Evolutionary conservation across 2,329 filamentous ascomycete genomes (phyloP).

Genomic region (Exophiala dermatitidis): DNA sequence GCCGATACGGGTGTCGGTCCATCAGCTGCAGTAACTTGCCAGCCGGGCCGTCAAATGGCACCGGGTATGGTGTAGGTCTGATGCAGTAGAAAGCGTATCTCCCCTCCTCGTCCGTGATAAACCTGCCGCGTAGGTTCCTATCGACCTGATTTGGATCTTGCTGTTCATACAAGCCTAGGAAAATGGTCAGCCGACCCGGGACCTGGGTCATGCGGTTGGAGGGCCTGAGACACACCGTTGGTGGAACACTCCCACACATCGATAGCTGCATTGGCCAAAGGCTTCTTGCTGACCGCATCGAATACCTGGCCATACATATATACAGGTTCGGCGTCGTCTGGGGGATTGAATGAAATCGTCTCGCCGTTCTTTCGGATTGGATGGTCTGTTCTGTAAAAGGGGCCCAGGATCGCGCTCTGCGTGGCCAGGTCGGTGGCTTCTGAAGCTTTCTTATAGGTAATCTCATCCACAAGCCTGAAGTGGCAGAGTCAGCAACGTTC

Average conservation of each 20-base stretch:
- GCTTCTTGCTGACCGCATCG: constrained; percentile 54
- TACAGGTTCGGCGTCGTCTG: constrained; percentile 48
- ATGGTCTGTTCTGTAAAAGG: constrained; percentile 72
- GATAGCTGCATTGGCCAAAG: constrained; percentile 58
- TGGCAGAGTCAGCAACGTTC: constrained; percentile 4
- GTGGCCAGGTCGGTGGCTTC: constrained; percentile 52
- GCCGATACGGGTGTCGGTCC: constrained; percentile 55
- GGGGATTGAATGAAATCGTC: constrained; percentile 52
- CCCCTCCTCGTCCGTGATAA: constrained; percentile 59
- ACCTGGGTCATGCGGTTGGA: too few relatives aligned
- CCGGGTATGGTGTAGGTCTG: constrained; percentile 52
- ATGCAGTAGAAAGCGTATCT: constrained; percentile 57
- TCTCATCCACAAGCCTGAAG: constrained; percentile 63
- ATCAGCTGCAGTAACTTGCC: constrained; percentile 52
- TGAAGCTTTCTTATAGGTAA: constrained; percentile 60
- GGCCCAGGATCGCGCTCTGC: constrained; percentile 71
- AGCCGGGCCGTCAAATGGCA: constrained; percentile 52
- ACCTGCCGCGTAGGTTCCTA: constrained; percentile 66
- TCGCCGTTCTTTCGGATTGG: constrained; percentile 63
- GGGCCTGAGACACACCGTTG: constrained; percentile 46
- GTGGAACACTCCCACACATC: constrained; percentile 77
- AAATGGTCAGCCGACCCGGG: not conserved
- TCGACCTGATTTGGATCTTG: constrained; percentile 65
- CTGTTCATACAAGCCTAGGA: constrained; percentile 55
- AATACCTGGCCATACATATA: constrained; percentile 59